Evolutionary conservation across 1,139 yeast genomes (phyloP).

Genomic region (Taiozyma sp.): DNA sequence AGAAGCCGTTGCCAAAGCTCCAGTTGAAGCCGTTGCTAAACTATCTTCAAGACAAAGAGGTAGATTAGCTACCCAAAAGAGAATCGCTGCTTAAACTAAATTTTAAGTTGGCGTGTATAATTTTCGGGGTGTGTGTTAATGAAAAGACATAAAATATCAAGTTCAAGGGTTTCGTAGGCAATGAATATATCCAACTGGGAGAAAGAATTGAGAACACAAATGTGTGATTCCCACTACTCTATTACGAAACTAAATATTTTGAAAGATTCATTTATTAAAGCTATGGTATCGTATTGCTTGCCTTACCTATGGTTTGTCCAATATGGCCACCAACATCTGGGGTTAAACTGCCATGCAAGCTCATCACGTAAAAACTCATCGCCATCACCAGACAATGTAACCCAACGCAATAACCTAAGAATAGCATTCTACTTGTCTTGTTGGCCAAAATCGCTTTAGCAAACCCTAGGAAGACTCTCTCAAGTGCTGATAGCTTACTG

Average conservation of each 20-base stretch:
- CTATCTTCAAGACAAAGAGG: constrained; percentile 90
- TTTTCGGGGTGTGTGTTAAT: constrained; percentile 14
- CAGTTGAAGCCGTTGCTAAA: constrained; percentile 78
- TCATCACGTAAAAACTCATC: constrained; percentile 55
- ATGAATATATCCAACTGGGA: no score
- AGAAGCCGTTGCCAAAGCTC: constrained; percentile 92
- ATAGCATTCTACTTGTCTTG: constrained; percentile 65
- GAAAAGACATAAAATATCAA: constrained; percentile 11
- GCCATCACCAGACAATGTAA: constrained; percentile 73
- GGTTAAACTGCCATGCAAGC: constrained; percentile 38
- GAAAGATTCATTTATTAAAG: background rate
- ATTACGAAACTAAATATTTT: background rate
- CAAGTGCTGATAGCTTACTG: constrained; percentile 71
- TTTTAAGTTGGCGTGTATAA: constrained; percentile 6
- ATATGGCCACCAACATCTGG: constrained; percentile 40
- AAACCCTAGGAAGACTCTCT: constrained; percentile 69
- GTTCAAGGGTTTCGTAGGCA: background rate
- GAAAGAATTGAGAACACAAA: background rate
- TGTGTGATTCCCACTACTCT: background rate
- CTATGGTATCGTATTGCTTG: constrained; percentile 1
- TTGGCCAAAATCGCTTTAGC: constrained; percentile 75
- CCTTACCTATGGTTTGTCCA: constrained; percentile 17
- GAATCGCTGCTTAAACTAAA: constrained; percentile 44
- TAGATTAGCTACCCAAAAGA: constrained; percentile 84
- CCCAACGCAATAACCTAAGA: constrained; percentile 68